Conservation (phyloP, 2,329 filamentous ascomycete genomes). For the Aspergillus neoniger region DNA sequence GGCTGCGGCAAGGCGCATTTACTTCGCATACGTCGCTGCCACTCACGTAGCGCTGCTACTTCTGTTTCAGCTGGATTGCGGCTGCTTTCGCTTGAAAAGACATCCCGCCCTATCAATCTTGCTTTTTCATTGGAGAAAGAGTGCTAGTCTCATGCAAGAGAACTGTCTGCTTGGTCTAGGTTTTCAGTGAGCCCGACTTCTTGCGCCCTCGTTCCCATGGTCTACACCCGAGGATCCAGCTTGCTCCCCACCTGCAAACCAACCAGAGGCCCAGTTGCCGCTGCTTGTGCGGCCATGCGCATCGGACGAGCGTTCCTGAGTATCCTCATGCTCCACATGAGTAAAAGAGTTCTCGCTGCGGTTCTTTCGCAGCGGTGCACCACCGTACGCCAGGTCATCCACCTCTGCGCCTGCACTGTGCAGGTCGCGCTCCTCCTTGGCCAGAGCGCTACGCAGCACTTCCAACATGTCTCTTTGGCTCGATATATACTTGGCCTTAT, state of each 20-base stretch:
- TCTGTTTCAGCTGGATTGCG: not conserved
- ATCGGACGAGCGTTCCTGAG: conserved; percentile 32
- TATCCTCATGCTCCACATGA: conserved; percentile 75
- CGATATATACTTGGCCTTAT: conserved; percentile 72
- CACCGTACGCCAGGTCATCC: conserved; percentile 47
- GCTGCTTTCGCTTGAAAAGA: not conserved
- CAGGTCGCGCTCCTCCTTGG: conserved; percentile 72
- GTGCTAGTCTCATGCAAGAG: conserved; percentile 10
- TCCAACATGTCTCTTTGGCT: conserved; percentile 77
- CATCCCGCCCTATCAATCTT: not conserved
- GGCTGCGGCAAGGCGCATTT: conserved; percentile 1
- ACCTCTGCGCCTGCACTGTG: conserved; percentile 31
- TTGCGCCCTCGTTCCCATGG: not conserved
- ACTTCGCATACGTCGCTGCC: not conserved
- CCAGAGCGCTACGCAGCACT: conserved; percentile 73
- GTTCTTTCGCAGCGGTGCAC: conserved; percentile 67
- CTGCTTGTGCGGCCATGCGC: conserved; percentile 20
- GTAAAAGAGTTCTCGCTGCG: conserved; percentile 88
- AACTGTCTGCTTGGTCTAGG: not conserved
- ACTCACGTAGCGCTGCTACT: not conserved
- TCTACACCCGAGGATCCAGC: conserved; percentile 31
- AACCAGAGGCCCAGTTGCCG: conserved; percentile 35
- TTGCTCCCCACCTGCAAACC: conserved; percentile 32
- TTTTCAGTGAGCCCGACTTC: not conserved
- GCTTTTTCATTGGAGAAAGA: not conserved